These are phyloP conservation scores for Quercus phellos DNA, from an alignment of 331 rosid genomes.

Conservation along the genomic window DNA sequence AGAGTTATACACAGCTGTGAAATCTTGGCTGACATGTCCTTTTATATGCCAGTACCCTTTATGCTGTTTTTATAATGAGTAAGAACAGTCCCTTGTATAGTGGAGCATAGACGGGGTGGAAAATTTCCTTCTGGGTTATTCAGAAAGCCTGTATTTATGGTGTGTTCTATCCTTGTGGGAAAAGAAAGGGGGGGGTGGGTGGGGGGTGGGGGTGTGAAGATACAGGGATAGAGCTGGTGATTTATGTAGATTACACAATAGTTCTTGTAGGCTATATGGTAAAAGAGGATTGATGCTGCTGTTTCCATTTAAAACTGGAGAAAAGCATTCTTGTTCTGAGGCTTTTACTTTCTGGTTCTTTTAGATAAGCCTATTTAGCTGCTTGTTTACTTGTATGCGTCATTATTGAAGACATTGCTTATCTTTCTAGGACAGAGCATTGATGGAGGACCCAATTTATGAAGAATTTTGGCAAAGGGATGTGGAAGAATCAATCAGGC, in stretches of 20 bases:
- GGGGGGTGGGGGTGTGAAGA: not conserved
- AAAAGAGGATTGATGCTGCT: not conserved
- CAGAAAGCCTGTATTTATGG: too few relatives aligned
- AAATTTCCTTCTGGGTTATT: too few relatives aligned
- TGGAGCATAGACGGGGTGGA: not conserved
- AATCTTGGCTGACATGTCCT: slow-evolving; percentile 20
- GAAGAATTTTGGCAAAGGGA: slow-evolving; percentile 99
- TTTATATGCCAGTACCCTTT: slow-evolving; percentile 4
- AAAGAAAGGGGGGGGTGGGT: not conserved
- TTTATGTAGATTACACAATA: not conserved
- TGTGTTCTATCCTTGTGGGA: too few relatives aligned
- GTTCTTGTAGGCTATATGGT: not conserved
- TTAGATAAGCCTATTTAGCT: not conserved
- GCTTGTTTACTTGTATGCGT: not conserved
- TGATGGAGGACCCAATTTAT: slow-evolving; percentile 83
- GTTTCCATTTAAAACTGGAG: not conserved
- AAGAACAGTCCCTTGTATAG: not conserved
- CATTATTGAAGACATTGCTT: not conserved
- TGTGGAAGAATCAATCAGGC: slow-evolving; percentile 93
- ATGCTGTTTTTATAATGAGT: not conserved
- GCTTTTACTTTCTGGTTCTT: not conserved
- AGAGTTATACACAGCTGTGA: not conserved
- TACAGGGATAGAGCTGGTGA: not conserved
- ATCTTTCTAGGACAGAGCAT: slow-evolving; percentile 69
- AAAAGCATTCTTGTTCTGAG: not conserved